A percentile compares a stretch with the other conserved stretches of the same genome.
phyloP scores from a whole-genome alignment of 148 eudicot genomes.

The Chenopodium album region DNA sequence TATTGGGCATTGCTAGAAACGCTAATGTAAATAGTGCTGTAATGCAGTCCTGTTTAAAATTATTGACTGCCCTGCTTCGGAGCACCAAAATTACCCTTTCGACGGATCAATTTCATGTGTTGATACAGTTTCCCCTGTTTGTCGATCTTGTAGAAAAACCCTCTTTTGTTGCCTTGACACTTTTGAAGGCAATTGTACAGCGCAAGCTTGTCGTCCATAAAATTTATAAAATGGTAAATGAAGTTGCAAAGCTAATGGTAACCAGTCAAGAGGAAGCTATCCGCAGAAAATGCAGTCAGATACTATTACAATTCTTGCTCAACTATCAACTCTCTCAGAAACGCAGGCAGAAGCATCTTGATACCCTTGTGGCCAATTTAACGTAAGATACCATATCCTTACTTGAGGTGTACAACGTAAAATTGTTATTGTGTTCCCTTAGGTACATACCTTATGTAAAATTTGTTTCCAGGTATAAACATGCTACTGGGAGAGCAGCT shows the following conservation, averaged over 20 bases:
- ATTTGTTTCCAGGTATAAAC: slow-evolving; percentile 62
- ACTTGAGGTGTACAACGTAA: not conserved
- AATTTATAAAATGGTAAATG: slow-evolving; percentile 68
- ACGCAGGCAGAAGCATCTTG: slow-evolving; percentile 67
- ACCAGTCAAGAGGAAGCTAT: slow-evolving; percentile 80
- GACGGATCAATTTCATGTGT: slow-evolving; percentile 59
- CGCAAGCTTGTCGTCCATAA: slow-evolving; percentile 69
- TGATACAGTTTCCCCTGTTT: slow-evolving; percentile 84
- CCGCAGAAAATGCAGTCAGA: slow-evolving; percentile 80
- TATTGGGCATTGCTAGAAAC: slow-evolving; percentile 55
- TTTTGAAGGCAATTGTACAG: slow-evolving; percentile 76
- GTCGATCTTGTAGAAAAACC: slow-evolving; percentile 79
- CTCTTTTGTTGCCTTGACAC: slow-evolving; percentile 71
- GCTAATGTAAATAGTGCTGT: slow-evolving; percentile 48
- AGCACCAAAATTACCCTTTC: slow-evolving; percentile 72
- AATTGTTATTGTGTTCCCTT: not conserved
- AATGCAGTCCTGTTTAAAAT: slow-evolving; percentile 74
- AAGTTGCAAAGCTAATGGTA: slow-evolving; percentile 67
- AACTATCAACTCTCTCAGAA: slow-evolving; percentile 67
- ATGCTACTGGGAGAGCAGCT: slow-evolving; percentile 85
- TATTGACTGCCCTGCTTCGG: slow-evolving; percentile 66
- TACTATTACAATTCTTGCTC: slow-evolving; percentile 76
- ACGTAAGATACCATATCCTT: slow-evolving; percentile 40
- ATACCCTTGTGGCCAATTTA: slow-evolving; percentile 58
- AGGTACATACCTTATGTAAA: slow-evolving; percentile 4